Base-by-base conservation (phyloP, 768 basidiomycete genomes). In the Pleurotus giganteus region DNA sequence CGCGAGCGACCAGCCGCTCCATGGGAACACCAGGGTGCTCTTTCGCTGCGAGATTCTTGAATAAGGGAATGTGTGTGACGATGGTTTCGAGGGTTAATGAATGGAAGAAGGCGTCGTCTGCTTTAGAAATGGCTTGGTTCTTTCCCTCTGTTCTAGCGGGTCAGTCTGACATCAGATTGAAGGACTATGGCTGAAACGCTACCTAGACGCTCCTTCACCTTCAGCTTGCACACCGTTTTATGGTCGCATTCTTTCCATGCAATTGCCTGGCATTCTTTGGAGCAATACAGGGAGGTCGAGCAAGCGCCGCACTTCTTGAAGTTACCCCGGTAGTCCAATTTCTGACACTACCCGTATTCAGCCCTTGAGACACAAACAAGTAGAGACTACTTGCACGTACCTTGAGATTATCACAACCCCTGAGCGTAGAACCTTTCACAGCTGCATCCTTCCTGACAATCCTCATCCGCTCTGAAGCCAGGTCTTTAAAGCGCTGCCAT, bases 261-360 rank as follows among this genome's bases (percentile, higher is more conserved):
- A 2, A 57, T 47, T 2, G 60, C 59, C 54, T 73, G 73, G 51
- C 74, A 74, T 54, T 73, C 71, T 50, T 71, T 70, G 1, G 73
- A 74, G 54, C 74, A 74, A 57, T 74, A 74, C 11, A 71, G 59
- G 3, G 73, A 72, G 7, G 61, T 66, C 4, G 64, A 63, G 58
- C 74, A 74, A 4, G 63, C 65, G 4, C 61, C 59, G 51, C 73
- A 75, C 41, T 69, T 68, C 37, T 63, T 60, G 57, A 75, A 70
- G 11, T 63, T 66, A 45, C 69, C 68, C 56, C 67, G 71, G 3
- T 53, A 56, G 24, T 70, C 70, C 32, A 69, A 52, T 59, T 70
- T 72, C 13, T 71, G 71, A 51, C 72, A 74, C 72, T 73, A 57
- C n/a, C n/a, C n/a, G n/a, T n/a, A n/a, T n/a, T n/a, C n/a, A n/a